Percentiles rank a stretch among this genome's conserved stretches.
Evolutionary conservation across 345 rosid genomes (phyloP).

Genomic region (Mercurialis annua): DNA sequence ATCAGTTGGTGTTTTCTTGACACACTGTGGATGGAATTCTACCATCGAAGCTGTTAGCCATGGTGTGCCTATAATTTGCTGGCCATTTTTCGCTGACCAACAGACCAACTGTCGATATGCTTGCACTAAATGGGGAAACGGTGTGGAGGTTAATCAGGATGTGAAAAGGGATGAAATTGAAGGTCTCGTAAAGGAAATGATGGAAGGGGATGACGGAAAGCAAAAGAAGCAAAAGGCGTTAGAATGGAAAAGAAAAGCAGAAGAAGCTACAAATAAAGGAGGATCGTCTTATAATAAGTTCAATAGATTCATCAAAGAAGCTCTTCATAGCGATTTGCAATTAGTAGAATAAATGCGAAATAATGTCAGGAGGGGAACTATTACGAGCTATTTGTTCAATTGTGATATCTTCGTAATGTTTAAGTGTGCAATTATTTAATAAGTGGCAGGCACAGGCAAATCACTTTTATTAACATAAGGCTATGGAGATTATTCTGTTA

Average conservation of each 20-base stretch:
- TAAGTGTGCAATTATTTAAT: too few relatives aligned
- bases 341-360: background rate
- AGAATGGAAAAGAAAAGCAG: constrained; percentile 31
- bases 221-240: constrained; percentile 22
- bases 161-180: constrained; percentile 25
- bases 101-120: constrained; percentile 29
- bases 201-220: constrained; percentile 21
- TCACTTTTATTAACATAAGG: too few relatives aligned
- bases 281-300: constrained; percentile 27
- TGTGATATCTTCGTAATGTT: too few relatives aligned
- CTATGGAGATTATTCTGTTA: too few relatives aligned
- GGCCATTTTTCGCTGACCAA: constrained; percentile 41
- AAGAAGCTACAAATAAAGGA: constrained; percentile 22
- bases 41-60: constrained; percentile 19
- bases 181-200: constrained; percentile 23
- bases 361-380: background rate
- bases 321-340: background rate
- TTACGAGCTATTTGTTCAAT: too few relatives aligned
- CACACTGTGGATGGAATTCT: constrained; percentile 43
- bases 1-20: constrained; percentile 31
- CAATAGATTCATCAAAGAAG: constrained; percentile 21
- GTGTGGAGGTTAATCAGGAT: constrained; percentile 25
- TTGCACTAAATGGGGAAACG: constrained; percentile 27
- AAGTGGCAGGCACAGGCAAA: too few relatives aligned
- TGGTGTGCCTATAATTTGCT: constrained; percentile 29